A percentile compares a stretch with the other conserved stretches of the same genome.
Conservation (phyloP, 2,329 filamentous ascomycete species). For the Claviceps pusilla region DNA sequence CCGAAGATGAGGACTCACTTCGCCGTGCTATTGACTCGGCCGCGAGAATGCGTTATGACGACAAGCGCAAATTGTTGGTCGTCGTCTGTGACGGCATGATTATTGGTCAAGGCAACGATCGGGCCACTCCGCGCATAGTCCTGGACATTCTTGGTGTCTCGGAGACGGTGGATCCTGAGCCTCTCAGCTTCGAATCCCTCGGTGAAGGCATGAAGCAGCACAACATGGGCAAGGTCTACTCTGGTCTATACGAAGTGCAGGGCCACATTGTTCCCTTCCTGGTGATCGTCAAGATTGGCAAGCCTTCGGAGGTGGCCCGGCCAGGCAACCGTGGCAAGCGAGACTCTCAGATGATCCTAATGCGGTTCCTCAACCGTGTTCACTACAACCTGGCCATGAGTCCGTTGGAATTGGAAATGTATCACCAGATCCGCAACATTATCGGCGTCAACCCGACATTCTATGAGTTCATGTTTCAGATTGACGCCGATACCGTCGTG, state of each 20-base stretch:
- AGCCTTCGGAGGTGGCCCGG: conserved; percentile 90
- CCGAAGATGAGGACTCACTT: conserved; percentile 93
- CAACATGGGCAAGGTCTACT: conserved; percentile 99
- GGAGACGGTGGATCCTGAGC: conserved; percentile 85
- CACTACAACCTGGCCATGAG: conserved; percentile 97
- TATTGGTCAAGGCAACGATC: conserved; percentile 94
- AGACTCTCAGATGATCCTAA: conserved; percentile 95
- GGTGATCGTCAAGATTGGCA: conserved; percentile 93
- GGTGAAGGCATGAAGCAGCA: conserved; percentile 95
- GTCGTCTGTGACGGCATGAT: conserved; percentile 98
- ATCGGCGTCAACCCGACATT: conserved; percentile 97
- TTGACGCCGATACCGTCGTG: conserved; percentile 94
- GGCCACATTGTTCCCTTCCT: conserved; percentile 96
- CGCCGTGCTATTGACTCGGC: conserved; percentile 94
- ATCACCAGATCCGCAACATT: conserved; percentile 96
- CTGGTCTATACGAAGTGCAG: conserved; percentile 91
- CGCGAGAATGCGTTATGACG: conserved; percentile 89
- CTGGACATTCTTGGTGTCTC: conserved; percentile 92
- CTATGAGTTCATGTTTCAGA: conserved; percentile 92
- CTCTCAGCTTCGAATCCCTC: conserved; percentile 88
- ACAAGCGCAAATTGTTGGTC: conserved; percentile 90
- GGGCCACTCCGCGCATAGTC: conserved; percentile 87
- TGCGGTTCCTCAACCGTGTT: conserved; percentile 97
- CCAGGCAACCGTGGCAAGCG: conserved; percentile 96
- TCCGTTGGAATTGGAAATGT: conserved; percentile 92